phyloP scores from a whole-genome alignment of 441 rosid genomes.

The Breynia disticha region DNA sequence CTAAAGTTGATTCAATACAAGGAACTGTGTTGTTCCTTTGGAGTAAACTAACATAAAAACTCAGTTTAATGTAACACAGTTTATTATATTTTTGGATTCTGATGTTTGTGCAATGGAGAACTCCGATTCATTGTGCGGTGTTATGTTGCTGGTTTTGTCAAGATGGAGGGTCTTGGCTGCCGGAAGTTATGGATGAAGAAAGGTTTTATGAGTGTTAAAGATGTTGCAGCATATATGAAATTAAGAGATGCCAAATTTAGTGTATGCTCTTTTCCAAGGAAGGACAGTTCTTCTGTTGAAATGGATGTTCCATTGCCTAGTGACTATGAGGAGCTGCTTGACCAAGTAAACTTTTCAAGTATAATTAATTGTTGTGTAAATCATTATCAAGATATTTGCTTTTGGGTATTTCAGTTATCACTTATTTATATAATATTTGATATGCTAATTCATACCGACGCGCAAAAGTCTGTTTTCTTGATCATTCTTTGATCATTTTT shows the following conservation, averaged over 20 bases:
- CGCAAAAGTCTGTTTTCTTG: too few species aligned
- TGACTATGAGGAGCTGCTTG: conserved; percentile 58
- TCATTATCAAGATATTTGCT: background rate
- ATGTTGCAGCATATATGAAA: background rate
- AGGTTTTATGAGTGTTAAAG: background rate
- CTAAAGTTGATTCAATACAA: too few species aligned
- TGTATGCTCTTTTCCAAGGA: conserved; percentile 30
- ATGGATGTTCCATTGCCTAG: conserved; percentile 48
- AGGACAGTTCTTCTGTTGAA: conserved; percentile 26
- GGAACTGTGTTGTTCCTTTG: too few species aligned
- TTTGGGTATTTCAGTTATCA: background rate
- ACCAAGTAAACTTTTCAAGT: conserved; percentile 40
- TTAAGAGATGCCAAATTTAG: conserved; percentile 13
- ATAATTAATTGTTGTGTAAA: background rate
- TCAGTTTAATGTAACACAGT: too few species aligned
- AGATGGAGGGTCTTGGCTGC: background rate
- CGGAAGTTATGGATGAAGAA: background rate
- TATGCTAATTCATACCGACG: too few species aligned
- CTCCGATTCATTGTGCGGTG: too few species aligned
- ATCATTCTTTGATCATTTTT: too few species aligned
- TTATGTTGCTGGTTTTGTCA: background rate
- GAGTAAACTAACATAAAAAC: too few species aligned
- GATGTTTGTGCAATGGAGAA: too few species aligned
- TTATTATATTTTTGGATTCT: too few species aligned
- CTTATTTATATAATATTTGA: background rate